Evolutionary conservation across 1,284 basidiomycete species (phyloP).

Genomic region (Moniliella sp.): DNA sequence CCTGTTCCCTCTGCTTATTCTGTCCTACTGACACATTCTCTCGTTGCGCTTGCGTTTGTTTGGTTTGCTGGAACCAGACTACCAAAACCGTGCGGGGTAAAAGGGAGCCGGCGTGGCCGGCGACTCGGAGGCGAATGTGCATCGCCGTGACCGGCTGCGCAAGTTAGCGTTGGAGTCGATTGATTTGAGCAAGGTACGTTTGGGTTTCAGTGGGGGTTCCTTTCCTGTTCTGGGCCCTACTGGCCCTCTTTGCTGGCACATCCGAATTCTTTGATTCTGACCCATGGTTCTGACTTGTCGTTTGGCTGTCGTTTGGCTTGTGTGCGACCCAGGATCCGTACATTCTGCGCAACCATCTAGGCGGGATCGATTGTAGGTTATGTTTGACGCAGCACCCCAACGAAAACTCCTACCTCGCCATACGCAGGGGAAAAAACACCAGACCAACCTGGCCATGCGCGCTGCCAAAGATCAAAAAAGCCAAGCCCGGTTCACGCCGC

Average conservation of each 20-base stretch:
- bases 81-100: slow-evolving; percentile 32
- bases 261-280: neutral
- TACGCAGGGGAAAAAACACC: slow-evolving; percentile 97
- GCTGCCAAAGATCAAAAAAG: slow-evolving; percentile 89
- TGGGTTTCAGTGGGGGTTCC: slow-evolving; percentile 59
- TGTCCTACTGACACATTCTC: neutral
- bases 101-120: slow-evolving; percentile 41
- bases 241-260: neutral
- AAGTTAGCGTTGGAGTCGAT: slow-evolving; percentile 48
- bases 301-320: neutral
- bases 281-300: too few relatives aligned
- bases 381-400: slow-evolving; percentile 95
- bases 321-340: slow-evolving; percentile 88
- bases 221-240: neutral
- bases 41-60: too few relatives aligned
- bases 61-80: too few relatives aligned
- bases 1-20: neutral
- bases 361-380: slow-evolving; percentile 88
- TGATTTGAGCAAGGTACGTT: slow-evolving; percentile 16
- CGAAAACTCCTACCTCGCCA: slow-evolving; percentile 98
- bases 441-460: slow-evolving; percentile 85
- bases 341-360: slow-evolving; percentile 86
- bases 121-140: slow-evolving; percentile 76
- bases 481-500: slow-evolving; percentile 8
- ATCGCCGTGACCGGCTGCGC: slow-evolving; percentile 73